Conservation (phyloP, 2,329 filamentous ascomycete species). For the Fusarium praegraminearum region DNA sequence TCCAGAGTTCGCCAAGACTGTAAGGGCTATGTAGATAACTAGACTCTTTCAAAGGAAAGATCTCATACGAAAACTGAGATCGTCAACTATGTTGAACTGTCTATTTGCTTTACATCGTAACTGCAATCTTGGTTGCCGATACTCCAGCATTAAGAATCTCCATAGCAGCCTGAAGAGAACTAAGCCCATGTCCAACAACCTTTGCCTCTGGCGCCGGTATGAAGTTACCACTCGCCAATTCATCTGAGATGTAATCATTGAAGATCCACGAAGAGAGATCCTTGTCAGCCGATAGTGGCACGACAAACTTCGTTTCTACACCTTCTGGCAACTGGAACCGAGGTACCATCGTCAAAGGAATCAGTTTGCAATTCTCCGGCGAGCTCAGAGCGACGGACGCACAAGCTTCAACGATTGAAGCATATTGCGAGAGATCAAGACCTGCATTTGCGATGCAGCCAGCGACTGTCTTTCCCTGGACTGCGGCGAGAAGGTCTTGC, state of each 20-base stretch:
- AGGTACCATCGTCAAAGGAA: slow-evolving; percentile 19
- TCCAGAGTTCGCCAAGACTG: too few species aligned
- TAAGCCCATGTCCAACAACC: slow-evolving; percentile 6
- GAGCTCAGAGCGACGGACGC: slow-evolving; percentile 24
- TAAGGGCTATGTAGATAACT: too few species aligned
- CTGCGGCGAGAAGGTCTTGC: not conserved
- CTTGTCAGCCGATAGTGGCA: slow-evolving; percentile 6
- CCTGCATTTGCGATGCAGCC: slow-evolving; percentile 18
- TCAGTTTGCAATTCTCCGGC: not conserved
- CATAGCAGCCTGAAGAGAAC: slow-evolving; percentile 9
- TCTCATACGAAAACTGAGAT: too few species aligned
- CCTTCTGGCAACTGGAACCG: slow-evolving; percentile 4
- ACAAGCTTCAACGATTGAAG: slow-evolving; percentile 6
- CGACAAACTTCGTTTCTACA: slow-evolving; percentile 18
- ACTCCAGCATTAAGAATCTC: slow-evolving; percentile 3
- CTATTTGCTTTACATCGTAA: not conserved
- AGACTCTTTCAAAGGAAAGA: too few species aligned
- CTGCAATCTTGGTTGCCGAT: slow-evolving; percentile 16
- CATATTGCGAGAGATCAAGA: not conserved
- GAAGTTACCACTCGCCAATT: slow-evolving; percentile 7
- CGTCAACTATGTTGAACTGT: too few species aligned
- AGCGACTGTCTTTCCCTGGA: slow-evolving; percentile 5
- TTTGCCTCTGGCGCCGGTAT: not conserved
- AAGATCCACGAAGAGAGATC: slow-evolving; percentile 9
- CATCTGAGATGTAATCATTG: not conserved